Conservation (phyloP, 2,329 filamentous ascomycete species). For the Fusarium sp. region DNA sequence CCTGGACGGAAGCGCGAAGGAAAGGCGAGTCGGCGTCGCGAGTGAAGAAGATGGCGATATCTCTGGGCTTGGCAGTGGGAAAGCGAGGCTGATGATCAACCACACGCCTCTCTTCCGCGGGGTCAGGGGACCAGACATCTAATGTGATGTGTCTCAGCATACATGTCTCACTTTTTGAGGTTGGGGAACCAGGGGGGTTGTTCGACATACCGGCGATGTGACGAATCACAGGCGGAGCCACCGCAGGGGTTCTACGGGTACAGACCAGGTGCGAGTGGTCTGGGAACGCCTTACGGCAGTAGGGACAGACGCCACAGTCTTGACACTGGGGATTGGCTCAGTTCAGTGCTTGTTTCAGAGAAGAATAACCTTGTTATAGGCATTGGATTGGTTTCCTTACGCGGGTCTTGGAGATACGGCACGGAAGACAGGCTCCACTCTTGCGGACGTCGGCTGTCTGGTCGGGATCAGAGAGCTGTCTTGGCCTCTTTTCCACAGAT, state of each 20-base stretch:
- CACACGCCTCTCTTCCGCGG: conserved; percentile 55
- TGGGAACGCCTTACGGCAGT: conserved; percentile 60
- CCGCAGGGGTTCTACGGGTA: conserved; percentile 57
- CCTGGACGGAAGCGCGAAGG: conserved; percentile 58
- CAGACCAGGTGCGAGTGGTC: conserved; percentile 59
- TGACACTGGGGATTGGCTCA: conserved; percentile 56
- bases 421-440: conserved; percentile 64
- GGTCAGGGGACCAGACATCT: conserved; percentile 58
- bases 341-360: conserved; percentile 43
- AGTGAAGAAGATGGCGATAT: conserved; percentile 57
- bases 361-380: conserved; percentile 28
- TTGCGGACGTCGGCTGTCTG: conserved; percentile 66
- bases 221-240: conserved; percentile 58
- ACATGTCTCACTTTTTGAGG: conserved; percentile 45
- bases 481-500: conserved; percentile 56
- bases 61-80: conserved; percentile 56
- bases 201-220: conserved; percentile 57
- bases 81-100: conserved; percentile 55
- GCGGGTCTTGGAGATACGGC: conserved; percentile 63
- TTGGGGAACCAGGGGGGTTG: conserved; percentile 29
- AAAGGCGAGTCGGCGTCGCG: conserved; percentile 56
- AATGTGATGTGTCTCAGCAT: conserved; percentile 46
- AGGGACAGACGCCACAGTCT: conserved; percentile 60
- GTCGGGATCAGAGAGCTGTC: conserved; percentile 58
- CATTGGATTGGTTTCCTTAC: conserved; percentile 57